A percentile compares a stretch with the other conserved stretches of the same genome.
Evolutionary conservation across 2,329 filamentous ascomycete genomes (phyloP).

Genomic region (Helotiales sp.): DNA sequence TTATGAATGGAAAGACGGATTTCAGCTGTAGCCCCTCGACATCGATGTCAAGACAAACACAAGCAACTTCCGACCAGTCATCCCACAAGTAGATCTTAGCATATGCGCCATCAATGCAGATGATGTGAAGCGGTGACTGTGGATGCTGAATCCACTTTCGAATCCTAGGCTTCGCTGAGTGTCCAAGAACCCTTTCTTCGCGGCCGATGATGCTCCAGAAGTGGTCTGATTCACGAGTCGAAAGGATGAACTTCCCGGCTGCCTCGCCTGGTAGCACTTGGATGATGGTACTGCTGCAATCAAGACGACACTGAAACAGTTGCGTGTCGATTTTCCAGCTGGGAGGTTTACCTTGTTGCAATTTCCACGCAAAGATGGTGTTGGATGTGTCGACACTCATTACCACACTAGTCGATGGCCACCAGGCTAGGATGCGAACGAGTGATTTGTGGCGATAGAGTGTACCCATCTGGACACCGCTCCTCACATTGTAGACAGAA

Average conservation of each 20-base stretch:
- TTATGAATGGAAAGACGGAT: conserved; percentile 29
- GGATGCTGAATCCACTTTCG: conserved; percentile 39
- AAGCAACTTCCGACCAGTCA: conserved; percentile 40
- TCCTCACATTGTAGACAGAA: conserved; percentile 40
- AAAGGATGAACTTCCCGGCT: conserved; percentile 42
- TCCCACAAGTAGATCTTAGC: conserved; percentile 40
- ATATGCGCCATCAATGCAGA: conserved; percentile 40
- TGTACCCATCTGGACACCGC: conserved; percentile 33
- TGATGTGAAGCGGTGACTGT: conserved; percentile 36
- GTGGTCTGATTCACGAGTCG: conserved; percentile 43
- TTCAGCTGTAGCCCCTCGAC: conserved; percentile 33
- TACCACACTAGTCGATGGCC: conserved; percentile 34
- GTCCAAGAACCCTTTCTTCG: conserved; percentile 34
- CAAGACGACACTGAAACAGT: conserved; percentile 34
- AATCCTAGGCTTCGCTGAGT: conserved; percentile 32
- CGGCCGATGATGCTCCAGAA: conserved; percentile 40
- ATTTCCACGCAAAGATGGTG: conserved; percentile 23
- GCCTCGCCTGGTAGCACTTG: conserved; percentile 39
- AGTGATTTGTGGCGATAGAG: conserved; percentile 42
- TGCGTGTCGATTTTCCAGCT: conserved; percentile 8
- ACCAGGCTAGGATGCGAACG: conserved; percentile 42
- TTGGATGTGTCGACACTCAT: conserved; percentile 41
- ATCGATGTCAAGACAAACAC: conserved; percentile 22
- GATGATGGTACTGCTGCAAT: conserved; percentile 36
- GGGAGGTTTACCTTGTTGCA: conserved; percentile 7